phyloP scores from a whole-genome alignment of 306 rosid genomes.

The Trichosanthes truncata region DNA sequence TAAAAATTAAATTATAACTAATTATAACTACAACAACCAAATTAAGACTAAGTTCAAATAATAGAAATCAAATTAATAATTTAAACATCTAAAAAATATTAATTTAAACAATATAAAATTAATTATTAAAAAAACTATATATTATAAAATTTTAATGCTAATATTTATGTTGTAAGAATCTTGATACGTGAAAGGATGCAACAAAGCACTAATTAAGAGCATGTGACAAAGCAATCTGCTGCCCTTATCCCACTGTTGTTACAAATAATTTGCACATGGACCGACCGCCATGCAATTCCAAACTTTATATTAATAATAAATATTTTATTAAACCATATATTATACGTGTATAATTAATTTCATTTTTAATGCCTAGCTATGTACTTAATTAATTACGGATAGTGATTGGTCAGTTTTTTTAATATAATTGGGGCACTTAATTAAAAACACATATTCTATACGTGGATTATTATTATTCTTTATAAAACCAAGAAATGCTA shows the following conservation, averaged over 20 bases:
- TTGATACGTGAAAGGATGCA: conserved; percentile 11
- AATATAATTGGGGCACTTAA: neutral
- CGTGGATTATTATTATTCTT: neutral
- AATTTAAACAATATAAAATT: neutral
- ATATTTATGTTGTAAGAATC: neutral
- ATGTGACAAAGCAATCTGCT: conserved; percentile 31
- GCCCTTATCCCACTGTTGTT: neutral
- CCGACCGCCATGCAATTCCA: neutral
- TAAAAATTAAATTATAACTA: too few relatives aligned
- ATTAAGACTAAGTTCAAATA: too few relatives aligned
- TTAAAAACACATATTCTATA: neutral
- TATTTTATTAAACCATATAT: neutral
- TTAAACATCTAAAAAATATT: neutral
- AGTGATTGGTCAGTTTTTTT: neutral
- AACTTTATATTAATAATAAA: neutral
- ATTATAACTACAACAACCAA: too few relatives aligned
- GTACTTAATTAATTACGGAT: too few relatives aligned
- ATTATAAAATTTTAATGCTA: neutral
- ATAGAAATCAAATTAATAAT: too few relatives aligned
- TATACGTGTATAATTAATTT: neutral
- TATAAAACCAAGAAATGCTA: neutral
- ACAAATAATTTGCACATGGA: conserved; percentile 27
- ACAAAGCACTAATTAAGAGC: conserved; percentile 15
- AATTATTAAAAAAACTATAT: neutral
- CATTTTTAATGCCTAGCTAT: neutral